Evolutionary conservation across 495 filamentous ascomycete genomes (phyloP), one percentile per base, ranked within the genome.

Genomic region (Aspergillus sclerotiicarbonarius): DNA sequence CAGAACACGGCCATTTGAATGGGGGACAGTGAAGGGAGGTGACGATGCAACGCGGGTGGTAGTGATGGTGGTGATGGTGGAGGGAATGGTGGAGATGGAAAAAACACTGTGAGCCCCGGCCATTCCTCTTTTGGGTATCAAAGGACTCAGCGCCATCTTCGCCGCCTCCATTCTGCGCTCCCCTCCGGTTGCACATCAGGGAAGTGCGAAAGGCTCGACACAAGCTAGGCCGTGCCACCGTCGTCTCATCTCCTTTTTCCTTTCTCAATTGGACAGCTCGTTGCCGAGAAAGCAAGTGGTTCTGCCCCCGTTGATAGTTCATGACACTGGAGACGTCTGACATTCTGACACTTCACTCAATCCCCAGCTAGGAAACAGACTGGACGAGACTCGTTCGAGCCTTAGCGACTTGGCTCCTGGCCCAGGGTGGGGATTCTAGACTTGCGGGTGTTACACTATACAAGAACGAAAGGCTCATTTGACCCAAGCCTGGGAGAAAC

Each of bases 91-190:
- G 25, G 25, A 25, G 25, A 25, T 25, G 25, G 25, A 25, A 5
- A 25, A 5, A 5, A 25, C 25, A 25, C 25, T 25, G 25, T 2
- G 25, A 25, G 5, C 25, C 25, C 44, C 19, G 46, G 31, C 47
- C 29, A 31, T 32, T 50, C 47, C 47, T 50, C 29, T 25, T 50
- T 50, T 25, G 47, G 47, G 47, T 50, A 6, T 50, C 47, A 50
- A 50, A 50, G 18, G 47, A 50, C 47, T 50, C 47, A 50, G 13
- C 46, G 21, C 46, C 46, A 15, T 21, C 20, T n/a, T 49, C 46
- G 8, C 47, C n/a, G 15, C 16, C 29, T 16, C 25, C 12, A 15
- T 2, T 6, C 18, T 13, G 13, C 47, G n/a, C 25, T 8, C 13
- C 10, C 47, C 16, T 16, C 21, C 47, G n/a, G 21, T 50, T 32